phyloP scores from a whole-genome alignment of 1,284 basidiomycete species.

The Athelia sp. region DNA sequence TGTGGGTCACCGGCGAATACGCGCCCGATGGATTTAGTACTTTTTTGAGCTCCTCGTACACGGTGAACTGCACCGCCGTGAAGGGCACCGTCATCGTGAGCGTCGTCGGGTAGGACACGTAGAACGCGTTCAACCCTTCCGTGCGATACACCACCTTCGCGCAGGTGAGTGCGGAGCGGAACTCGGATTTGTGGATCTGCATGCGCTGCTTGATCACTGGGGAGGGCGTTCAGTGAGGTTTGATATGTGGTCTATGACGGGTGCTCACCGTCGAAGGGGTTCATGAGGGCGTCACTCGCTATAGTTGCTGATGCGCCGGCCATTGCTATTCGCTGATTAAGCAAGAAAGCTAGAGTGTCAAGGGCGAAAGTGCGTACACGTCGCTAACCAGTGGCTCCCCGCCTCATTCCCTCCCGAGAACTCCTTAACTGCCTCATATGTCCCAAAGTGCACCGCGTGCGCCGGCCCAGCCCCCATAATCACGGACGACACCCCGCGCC shows the following conservation, averaged over 20 bases:
- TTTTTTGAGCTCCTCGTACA: constrained; percentile 92
- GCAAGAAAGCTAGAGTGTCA: not conserved
- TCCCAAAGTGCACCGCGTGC: constrained; percentile 97
- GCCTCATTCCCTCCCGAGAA: constrained; percentile 82
- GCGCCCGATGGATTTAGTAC: constrained; percentile 80
- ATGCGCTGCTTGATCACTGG: constrained; percentile 98
- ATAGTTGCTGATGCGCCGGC: constrained; percentile 96
- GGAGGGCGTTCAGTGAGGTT: constrained; percentile 6
- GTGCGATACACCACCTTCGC: constrained; percentile 78
- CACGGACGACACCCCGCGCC: constrained; percentile 97
- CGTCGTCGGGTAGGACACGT: constrained; percentile 98
- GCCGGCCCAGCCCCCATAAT: constrained; percentile 98
- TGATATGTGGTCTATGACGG: constrained; percentile 4
- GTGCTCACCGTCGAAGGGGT: constrained; percentile 93
- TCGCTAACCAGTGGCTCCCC: constrained; percentile 80
- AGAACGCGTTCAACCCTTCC: constrained; percentile 92
- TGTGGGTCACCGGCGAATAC: constrained; percentile 92
- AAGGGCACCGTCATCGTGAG: constrained; percentile 97
- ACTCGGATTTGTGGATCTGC: constrained; percentile 93
- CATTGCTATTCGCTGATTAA: constrained; percentile 47
- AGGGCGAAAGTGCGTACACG: constrained; percentile 47
- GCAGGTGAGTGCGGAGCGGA: constrained; percentile 80
- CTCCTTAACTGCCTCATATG: constrained; percentile 94
- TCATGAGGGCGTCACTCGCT: constrained; percentile 97
- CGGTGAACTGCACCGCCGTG: constrained; percentile 96